Evolutionary conservation across 225 moss, liverwort and hornwort species (phyloP), one percentile per base, ranked within the genome.

Genomic region (Sphagnum tenellum): DNA sequence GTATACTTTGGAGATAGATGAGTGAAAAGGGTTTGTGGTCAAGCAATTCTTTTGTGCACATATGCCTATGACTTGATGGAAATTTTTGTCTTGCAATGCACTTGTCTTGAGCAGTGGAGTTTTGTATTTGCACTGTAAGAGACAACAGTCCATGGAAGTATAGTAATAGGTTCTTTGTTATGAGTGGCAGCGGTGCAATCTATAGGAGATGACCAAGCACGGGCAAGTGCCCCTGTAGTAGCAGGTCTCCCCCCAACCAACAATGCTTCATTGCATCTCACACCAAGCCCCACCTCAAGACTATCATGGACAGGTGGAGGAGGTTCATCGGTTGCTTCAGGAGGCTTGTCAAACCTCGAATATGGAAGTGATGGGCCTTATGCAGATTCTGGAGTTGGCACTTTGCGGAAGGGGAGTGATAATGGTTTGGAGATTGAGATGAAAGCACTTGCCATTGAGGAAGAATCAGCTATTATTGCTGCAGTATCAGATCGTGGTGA

Each of bases 311-410:
- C 82, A 64, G 88, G 86, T 69, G 87, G 84, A 70, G 29, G 29
- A 64, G 88, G 84, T 48, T 94, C 94, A 14, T 86, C 91, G 64
- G 86, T 89, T 68, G 89, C 89, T 66, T 90, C 89, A 59, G 85
- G 85, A 55, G 82, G 81, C 66, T 83, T 81, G 44, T 88, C 88
- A 55, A 73, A 74, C 69, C 71, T 92, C 60, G 89, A 96, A 65
- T 82, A 89, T 74, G 89, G 86, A 56, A 98, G 88, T 78, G 92
- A 92, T 79, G 80, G 74, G 56, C 74, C 90, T 2, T 80, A 89
- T 70, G 87, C 90, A 62, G 82, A 83, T 46, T 78, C 87, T 68
- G 82, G 82, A 46, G 74, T 81, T 55, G 85, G 74, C 62, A 93
- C 98, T 47, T 87, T 85, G 72, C 77, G 80, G 70, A 98, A 89